Percentiles rank a stretch among this genome's conserved stretches.
phyloP scores from a whole-genome alignment of 805 yeast species.

The Starmerella stellata region DNA sequence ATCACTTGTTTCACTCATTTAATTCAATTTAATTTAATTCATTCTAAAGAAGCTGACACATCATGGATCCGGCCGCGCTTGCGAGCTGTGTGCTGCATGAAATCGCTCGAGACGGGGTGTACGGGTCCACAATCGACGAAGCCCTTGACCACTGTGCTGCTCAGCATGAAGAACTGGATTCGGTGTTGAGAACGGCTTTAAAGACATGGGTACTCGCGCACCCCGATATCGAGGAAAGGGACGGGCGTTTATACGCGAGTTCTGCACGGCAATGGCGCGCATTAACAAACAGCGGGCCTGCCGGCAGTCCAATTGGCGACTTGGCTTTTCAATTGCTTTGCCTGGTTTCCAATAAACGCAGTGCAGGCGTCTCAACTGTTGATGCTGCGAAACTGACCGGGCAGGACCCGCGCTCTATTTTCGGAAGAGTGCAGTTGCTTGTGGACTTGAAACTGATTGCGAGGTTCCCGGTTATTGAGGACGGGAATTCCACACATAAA shows the following conservation, averaged over 20 bases:
- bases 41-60: neutral
- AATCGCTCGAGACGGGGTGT: slow-evolving; percentile 1
- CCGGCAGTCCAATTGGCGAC: slow-evolving; percentile 21
- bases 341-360: slow-evolving; percentile 26
- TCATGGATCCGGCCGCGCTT: slow-evolving; percentile 1
- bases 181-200: neutral
- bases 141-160: neutral
- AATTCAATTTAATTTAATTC: no score
- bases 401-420: slow-evolving; percentile 27
- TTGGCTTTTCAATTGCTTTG: slow-evolving; percentile 26
- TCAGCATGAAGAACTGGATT: neutral
- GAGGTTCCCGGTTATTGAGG: slow-evolving; percentile 21
- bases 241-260: slow-evolving; percentile 17
- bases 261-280: slow-evolving; percentile 24
- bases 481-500: slow-evolving; percentile 22
- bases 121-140: neutral
- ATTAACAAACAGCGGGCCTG: slow-evolving; percentile 22
- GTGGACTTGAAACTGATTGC: slow-evolving; percentile 23
- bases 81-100: neutral
- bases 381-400: slow-evolving; percentile 24
- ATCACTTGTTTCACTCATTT: no score
- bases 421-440: slow-evolving; percentile 22
- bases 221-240: slow-evolving; percentile 6
- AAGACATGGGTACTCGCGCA: neutral
- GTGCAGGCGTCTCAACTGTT: slow-evolving; percentile 23